Base-by-base conservation (phyloP, 1,284 basidiomycete genomes). In the Lentinula novae-zelandiae region DNA sequence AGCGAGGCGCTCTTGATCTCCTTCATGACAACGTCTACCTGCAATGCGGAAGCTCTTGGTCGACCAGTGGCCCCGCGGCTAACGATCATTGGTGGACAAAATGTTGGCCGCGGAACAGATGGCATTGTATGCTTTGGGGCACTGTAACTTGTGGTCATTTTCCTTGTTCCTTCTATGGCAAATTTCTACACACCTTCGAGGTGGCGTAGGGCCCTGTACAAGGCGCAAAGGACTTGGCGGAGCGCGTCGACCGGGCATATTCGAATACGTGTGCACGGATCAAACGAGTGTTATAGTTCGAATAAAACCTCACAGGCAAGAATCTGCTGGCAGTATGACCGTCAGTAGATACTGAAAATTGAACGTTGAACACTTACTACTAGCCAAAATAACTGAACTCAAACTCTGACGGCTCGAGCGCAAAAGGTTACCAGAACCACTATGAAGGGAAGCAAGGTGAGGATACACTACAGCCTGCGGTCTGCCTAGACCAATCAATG, bases 201-300 rank as follows among this genome's bases (percentile, higher is more conserved):
- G 68, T n/a, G 86, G 85, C 15, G 79, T 75, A 15, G 85, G 84
- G 7, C 84, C 86, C 31, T 77, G 72, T 53, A 78, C 70, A 58
- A 89, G 78, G 59, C 74, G 79, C 60, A 89, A 79, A 13, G 85
- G 76, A 53, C 82, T 76, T 3, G 86, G 86, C 5, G 86, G 84
- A 34, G 78, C 73, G 36, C 86, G 82, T 66, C 86, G 84, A 61
- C 44, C 44, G 44, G 80, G 78, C 86, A 87, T 86, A 60, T 50
- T 65, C 39, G 58, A 60, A 8, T 22, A 22, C 2, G 22, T 22
- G 22, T 22, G 1, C 5, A 15, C 48, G 22, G 63, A 46, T n/a
- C 52, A 59, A 66, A 48, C 58, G 22, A 27, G 53, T 13, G 39
- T 42, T 17, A 7, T 36, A 40, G 33, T 53, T 33, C 17, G 31